Evolutionary conservation across 345 rosid species (phyloP).

Genomic region (Murraya koenigii): DNA sequence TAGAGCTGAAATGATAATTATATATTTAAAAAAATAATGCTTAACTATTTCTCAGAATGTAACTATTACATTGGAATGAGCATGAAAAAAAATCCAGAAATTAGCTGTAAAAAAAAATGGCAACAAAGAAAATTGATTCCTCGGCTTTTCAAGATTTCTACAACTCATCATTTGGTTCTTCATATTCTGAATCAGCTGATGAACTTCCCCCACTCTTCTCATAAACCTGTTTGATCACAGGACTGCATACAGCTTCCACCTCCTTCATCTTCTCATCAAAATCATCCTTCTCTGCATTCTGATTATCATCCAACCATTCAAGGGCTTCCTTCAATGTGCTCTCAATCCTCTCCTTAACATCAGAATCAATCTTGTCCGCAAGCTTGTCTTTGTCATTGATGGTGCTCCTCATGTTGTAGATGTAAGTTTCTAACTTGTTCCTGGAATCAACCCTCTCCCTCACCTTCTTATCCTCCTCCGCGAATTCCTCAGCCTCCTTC

Average conservation of each 20-base stretch:
- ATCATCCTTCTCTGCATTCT: slow-evolving; percentile 51
- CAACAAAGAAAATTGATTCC: background rate
- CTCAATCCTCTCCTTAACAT: slow-evolving; percentile 54
- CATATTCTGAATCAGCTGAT: slow-evolving; percentile 25
- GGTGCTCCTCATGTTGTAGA: slow-evolving; percentile 49
- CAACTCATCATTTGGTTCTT: slow-evolving; percentile 45
- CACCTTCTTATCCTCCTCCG: slow-evolving; percentile 45
- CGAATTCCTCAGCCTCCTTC: slow-evolving; percentile 55
- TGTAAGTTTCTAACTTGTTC: slow-evolving; percentile 52
- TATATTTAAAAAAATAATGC: background rate
- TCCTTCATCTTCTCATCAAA: slow-evolving; percentile 55
- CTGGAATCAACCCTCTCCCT: slow-evolving; percentile 52
- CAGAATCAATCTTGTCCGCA: slow-evolving; percentile 38
- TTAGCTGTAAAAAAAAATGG: too few species aligned
- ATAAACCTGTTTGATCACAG: slow-evolving; percentile 47
- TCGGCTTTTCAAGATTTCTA: slow-evolving; percentile 4
- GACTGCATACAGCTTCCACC: slow-evolving; percentile 50
- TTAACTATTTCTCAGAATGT: background rate
- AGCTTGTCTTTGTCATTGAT: slow-evolving; percentile 41
- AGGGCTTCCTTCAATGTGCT: slow-evolving; percentile 38
- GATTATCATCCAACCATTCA: slow-evolving; percentile 60
- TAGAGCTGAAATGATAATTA: background rate
- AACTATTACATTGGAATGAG: too few species aligned
- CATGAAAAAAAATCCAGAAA: too few species aligned
- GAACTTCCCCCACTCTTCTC: slow-evolving; percentile 34